A percentile compares a stretch with the other conserved stretches of the same genome.
These are phyloP conservation scores for Suillus spraguei DNA, from an alignment of 768 basidiomycete genomes.

Conservation along the genomic window DNA sequence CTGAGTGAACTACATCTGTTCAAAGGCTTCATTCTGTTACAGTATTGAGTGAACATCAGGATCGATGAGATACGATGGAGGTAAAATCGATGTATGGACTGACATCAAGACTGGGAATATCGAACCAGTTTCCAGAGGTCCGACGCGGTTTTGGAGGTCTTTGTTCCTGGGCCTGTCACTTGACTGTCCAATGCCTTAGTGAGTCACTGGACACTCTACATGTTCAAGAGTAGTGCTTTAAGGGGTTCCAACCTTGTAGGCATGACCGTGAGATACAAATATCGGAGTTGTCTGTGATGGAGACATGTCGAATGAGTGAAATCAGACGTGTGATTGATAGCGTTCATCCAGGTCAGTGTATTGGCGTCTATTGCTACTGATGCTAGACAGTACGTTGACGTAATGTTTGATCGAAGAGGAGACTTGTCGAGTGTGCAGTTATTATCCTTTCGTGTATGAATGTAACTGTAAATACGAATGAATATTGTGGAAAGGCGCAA, in stretches of 20 bases:
- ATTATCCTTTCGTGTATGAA: neutral
- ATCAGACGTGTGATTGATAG: neutral
- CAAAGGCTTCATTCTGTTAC: neutral
- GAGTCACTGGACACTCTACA: neutral
- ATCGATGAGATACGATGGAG: neutral
- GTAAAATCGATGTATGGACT: neutral
- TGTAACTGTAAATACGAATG: neutral
- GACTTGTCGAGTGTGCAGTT: neutral
- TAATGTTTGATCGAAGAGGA: neutral
- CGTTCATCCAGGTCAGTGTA: neutral
- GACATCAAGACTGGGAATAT: too few species aligned
- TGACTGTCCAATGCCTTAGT: neutral
- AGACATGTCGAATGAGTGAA: too few species aligned
- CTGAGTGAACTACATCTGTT: neutral
- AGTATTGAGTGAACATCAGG: neutral
- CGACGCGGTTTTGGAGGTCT: neutral
- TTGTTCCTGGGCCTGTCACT: neutral
- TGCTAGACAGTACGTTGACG: neutral
- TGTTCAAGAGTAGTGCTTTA: neutral
- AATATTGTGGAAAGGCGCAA: neutral
- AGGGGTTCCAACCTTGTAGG: neutral
- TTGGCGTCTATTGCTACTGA: neutral
- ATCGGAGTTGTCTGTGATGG: neutral
- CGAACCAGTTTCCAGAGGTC: too few species aligned
- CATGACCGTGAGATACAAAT: too few species aligned